These are phyloP conservation scores for Cryptomeria japonica DNA, from an alignment of 75 land plant species.

Conservation along the genomic window DNA sequence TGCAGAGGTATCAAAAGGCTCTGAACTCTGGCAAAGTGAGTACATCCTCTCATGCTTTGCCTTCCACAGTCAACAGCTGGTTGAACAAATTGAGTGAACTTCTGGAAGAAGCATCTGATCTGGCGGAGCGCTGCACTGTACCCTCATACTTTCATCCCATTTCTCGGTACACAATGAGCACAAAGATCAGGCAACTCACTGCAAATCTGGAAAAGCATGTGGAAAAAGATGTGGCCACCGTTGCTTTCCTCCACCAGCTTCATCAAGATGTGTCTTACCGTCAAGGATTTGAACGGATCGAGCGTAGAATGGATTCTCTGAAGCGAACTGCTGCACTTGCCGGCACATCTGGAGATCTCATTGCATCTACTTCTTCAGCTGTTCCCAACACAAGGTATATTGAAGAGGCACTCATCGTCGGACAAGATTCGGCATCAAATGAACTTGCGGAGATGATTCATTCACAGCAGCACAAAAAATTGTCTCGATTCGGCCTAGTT, in stretches of 20 bases:
- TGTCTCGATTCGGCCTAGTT: background rate
- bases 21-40: no score
- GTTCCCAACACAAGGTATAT: background rate
- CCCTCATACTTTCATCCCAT: background rate
- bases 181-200: background rate
- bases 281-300: background rate
- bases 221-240: background rate
- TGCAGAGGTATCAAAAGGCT: no score
- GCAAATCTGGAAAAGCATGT: background rate
- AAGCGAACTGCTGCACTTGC: background rate
- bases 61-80: no score
- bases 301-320: background rate
- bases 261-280: background rate
- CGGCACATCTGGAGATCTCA: background rate
- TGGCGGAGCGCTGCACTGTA: no score
- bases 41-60: no score
- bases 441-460: background rate
- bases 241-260: background rate
- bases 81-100: no score
- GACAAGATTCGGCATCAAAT: background rate
- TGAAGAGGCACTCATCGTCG: background rate
- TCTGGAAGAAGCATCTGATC: no score
- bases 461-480: background rate
- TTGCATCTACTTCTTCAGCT: background rate
- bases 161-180: background rate